Percentiles rank a stretch among this genome's conserved stretches.
Evolutionary conservation across 2,329 filamentous ascomycete species (phyloP).

Genomic region (Annulohypoxylon truncatum): DNA sequence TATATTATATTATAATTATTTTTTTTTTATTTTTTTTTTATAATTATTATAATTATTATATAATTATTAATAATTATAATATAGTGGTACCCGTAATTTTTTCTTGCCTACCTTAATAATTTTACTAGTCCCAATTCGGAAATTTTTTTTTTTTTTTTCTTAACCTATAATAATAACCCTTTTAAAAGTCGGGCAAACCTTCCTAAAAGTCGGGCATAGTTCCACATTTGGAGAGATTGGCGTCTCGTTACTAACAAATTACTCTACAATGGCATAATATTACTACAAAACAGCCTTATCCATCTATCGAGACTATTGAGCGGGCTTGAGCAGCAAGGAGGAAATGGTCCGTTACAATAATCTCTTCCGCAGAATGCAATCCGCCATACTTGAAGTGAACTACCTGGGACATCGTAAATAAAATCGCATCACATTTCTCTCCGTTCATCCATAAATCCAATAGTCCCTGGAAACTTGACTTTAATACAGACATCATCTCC

Average conservation of each 20-base stretch:
- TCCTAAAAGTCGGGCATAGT: no score
- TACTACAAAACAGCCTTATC: background rate
- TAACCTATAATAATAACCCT: no score
- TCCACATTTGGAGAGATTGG: slow-evolving; percentile 19
- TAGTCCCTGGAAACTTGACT: background rate
- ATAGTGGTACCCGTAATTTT: no score
- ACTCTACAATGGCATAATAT: slow-evolving; percentile 16
- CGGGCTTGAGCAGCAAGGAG: background rate
- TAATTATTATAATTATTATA: no score
- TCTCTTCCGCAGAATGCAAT: background rate
- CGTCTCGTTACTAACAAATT: slow-evolving; percentile 19
- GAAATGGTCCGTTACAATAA: background rate
- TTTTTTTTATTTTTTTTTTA: no score
- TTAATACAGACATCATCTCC: background rate
- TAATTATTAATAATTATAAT: no score
- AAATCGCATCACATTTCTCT: background rate
- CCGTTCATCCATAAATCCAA: background rate
- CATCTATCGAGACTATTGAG: background rate
- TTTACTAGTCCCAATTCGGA: no score
- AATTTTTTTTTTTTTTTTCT: no score
- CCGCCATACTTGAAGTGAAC: background rate
- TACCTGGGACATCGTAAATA: background rate
- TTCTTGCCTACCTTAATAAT: no score
- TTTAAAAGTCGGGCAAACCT: no score
- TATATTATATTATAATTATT: no score